Evolutionary conservation across 2,329 filamentous ascomycete species (phyloP), one percentile per base, ranked within the genome.

Genomic region (Rutstroemia sp.): DNA sequence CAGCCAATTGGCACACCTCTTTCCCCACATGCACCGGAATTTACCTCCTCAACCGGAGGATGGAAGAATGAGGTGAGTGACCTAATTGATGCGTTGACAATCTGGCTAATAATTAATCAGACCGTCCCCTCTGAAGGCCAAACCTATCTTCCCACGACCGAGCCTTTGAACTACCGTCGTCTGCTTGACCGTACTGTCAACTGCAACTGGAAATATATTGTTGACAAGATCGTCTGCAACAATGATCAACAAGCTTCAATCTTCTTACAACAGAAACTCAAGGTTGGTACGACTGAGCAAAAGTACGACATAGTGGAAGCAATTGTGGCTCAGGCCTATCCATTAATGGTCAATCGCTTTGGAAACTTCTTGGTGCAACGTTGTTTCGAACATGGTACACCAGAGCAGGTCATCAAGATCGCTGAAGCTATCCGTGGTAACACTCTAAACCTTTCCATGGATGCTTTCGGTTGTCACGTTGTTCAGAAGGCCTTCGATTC

Each of bases 181-280:
- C 81, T 99, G 40, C 83, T 97, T 48, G 94, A 99, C 69, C 91
- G 92, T 68, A 96, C 92, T 69, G 90, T 95, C 72, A 95, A 89
- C 68, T 97, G 92, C 75, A 95, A 99, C 75, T 99, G 92, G 94
- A 95, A 94, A 75, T 96, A 96, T 71, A 96, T 99, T 65, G 94
- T 99, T 55, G 92, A 99, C 76, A 97, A 97, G 78, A 99, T 99
- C 69, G 92, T 99, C 63, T 95, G 90, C 81, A 96, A 92, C 76
- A 97, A 99, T 71, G 94, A 99, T 69, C 94, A 99, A 73, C 94
- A 99, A 73, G 94, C 95, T 9, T 99, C 94, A 2, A 97, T 99
- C 67, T 99, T 99, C 73, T 78, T 99, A 46, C 94, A 99, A 72
- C 94, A 99, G 75, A 99, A 99, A 76, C 87, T 99, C 65, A 99